These are phyloP conservation scores for Alectoria sarmentosa DNA, from an alignment of 495 filamentous ascomycete genomes.

Conservation along the genomic window DNA sequence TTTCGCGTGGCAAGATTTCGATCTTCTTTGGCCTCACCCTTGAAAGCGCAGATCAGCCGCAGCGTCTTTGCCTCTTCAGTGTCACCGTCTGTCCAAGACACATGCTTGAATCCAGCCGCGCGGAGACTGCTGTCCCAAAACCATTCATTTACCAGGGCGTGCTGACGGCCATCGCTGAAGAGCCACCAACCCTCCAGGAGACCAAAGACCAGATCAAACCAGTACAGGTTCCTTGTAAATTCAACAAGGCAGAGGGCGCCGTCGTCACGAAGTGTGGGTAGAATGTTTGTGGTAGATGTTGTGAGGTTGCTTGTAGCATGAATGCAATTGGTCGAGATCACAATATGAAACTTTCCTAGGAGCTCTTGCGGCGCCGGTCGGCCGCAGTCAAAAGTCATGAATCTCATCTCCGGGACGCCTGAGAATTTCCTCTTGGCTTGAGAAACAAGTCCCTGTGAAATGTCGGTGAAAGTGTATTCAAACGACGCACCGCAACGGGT, in stretches of 20 bases:
- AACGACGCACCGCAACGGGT: neutral
- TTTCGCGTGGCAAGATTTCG: neutral
- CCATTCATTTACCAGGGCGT: constrained; percentile 28
- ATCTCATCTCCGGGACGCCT: constrained; percentile 34
- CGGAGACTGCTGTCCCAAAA: constrained; percentile 33
- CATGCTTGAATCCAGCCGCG: constrained; percentile 30
- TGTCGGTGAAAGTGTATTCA: constrained; percentile 43
- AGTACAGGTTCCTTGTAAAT: constrained; percentile 35
- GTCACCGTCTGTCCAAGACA: constrained; percentile 33
- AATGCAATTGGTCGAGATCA: constrained; percentile 42
- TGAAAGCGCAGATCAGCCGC: constrained; percentile 26
- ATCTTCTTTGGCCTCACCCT: neutral
- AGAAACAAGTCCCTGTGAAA: constrained; percentile 36
- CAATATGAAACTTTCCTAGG: constrained; percentile 30
- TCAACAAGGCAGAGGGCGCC: constrained; percentile 41
- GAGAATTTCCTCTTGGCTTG: constrained; percentile 31
- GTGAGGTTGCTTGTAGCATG: constrained; percentile 40
- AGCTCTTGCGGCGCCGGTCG: constrained; percentile 27
- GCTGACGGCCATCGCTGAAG: constrained; percentile 38
- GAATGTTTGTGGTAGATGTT: constrained; percentile 30
- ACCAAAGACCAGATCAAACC: constrained; percentile 42
- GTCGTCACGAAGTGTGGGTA: constrained; percentile 32
- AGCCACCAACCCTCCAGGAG: constrained; percentile 47
- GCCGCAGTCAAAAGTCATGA: constrained; percentile 36
- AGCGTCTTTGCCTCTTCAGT: constrained; percentile 27